Evolutionary conservation across 1,139 yeast species (phyloP).

Genomic region (Zygoascus hellenicus): DNA sequence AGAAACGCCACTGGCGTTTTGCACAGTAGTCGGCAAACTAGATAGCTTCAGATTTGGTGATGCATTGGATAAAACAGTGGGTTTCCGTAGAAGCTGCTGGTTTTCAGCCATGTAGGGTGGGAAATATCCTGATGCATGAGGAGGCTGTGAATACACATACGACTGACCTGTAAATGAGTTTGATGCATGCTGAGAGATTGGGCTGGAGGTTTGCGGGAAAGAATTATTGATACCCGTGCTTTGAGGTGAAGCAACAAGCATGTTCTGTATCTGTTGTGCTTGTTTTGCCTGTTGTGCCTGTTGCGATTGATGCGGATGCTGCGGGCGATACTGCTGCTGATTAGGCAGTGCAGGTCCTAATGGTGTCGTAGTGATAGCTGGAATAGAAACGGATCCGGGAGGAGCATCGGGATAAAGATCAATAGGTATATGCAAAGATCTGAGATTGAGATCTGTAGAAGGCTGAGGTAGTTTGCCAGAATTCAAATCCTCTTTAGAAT

Average conservation of each 20-base stretch:
- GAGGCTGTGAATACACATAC: background rate
- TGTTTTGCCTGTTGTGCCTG: too few relatives aligned
- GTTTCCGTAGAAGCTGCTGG: background rate
- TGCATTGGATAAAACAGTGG: too few relatives aligned
- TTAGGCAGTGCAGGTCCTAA: conserved; percentile 13
- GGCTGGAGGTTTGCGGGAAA: too few relatives aligned
- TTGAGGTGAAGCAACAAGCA: too few relatives aligned
- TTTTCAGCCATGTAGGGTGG: conserved; percentile 2
- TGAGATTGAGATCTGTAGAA: conserved; percentile 37
- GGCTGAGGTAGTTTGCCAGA: conserved; percentile 36
- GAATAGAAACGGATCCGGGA: conserved; percentile 25
- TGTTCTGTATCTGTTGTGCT: too few relatives aligned
- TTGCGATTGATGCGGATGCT: too few relatives aligned
- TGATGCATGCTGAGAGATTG: too few relatives aligned
- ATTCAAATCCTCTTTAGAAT: conserved; percentile 33
- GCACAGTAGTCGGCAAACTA: too few relatives aligned
- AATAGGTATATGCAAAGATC: conserved; percentile 33
- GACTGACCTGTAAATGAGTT: too few relatives aligned
- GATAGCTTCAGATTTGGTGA: too few relatives aligned
- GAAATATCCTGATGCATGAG: conserved; percentile 3
- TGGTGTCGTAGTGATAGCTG: conserved; percentile 28
- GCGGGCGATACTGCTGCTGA: background rate
- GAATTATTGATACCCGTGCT: too few relatives aligned
- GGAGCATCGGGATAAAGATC: conserved; percentile 37
- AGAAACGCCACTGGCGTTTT: too few relatives aligned